A percentile compares a stretch with the other conserved stretches of the same genome.
phyloP scores from a whole-genome alignment of 441 rosid species.

The Euphorbia neoarborescens region DNA sequence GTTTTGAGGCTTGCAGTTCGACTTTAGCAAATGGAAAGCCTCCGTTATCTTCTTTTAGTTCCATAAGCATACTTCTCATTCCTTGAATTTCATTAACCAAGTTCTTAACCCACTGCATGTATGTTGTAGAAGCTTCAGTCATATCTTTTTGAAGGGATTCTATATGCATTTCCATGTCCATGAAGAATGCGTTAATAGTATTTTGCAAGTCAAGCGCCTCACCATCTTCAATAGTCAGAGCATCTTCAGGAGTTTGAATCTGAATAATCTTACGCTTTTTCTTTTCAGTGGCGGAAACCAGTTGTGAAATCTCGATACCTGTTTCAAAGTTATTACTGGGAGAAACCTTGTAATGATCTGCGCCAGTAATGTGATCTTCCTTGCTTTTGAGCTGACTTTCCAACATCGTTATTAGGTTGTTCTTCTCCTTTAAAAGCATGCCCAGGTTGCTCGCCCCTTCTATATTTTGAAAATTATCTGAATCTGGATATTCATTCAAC shows the following conservation, averaged over 20 bases:
- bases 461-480: slow-evolving; percentile 29
- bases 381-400: slow-evolving; percentile 33
- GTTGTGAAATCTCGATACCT: slow-evolving; percentile 15
- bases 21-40: slow-evolving; percentile 13
- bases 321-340: slow-evolving; percentile 19
- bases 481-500: slow-evolving; percentile 45
- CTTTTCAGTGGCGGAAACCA: slow-evolving; percentile 16
- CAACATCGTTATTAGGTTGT: slow-evolving; percentile 31
- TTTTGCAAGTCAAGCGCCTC: slow-evolving; percentile 29
- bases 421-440: slow-evolving; percentile 38
- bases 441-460: slow-evolving; percentile 32
- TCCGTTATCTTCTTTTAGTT: slow-evolving; percentile 25
- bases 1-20: slow-evolving; percentile 17
- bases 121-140: slow-evolving; percentile 25
- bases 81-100: slow-evolving; percentile 31
- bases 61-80: slow-evolving; percentile 22
- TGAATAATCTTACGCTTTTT: slow-evolving; percentile 13
- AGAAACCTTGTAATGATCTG: slow-evolving; percentile 30
- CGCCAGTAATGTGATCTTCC: slow-evolving; percentile 36
- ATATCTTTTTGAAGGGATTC: slow-evolving; percentile 25
- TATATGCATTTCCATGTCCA: slow-evolving; percentile 26
- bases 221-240: slow-evolving; percentile 23
- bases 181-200: slow-evolving; percentile 25
- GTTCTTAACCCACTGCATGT: slow-evolving; percentile 25
- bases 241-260: slow-evolving; percentile 15